Percentiles rank a stretch among this genome's conserved stretches.
phyloP scores from a whole-genome alignment of 768 basidiomycete genomes.

The Tricholoma flavovirens region DNA sequence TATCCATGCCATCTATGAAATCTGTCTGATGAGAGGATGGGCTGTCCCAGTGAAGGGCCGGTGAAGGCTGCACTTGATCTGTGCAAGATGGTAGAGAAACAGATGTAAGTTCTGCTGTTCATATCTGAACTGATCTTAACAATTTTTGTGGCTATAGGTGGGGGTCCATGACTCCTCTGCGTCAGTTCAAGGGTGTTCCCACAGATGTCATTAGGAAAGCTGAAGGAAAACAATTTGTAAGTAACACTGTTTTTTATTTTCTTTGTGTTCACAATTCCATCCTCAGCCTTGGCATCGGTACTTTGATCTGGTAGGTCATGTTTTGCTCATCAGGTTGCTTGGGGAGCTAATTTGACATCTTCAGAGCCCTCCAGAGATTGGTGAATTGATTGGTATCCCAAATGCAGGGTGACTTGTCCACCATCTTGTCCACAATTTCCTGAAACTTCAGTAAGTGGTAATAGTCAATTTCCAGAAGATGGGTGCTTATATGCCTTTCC shows the following conservation, averaged over 20 bases:
- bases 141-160: slow-evolving; percentile 56
- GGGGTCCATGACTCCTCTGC: slow-evolving; percentile 95
- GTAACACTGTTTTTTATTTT: slow-evolving; percentile 20
- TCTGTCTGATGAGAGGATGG: slow-evolving; percentile 98
- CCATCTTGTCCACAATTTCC: slow-evolving; percentile 92
- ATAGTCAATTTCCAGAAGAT: background rate
- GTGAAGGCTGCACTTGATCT: slow-evolving; percentile 87
- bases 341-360: slow-evolving; percentile 4
- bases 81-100: slow-evolving; percentile 93
- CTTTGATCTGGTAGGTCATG: slow-evolving; percentile 66
- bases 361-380: slow-evolving; percentile 81
- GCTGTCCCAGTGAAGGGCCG: slow-evolving; percentile 85
- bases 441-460: slow-evolving; percentile 73
- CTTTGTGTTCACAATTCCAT: background rate
- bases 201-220: slow-evolving; percentile 82
- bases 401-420: slow-evolving; percentile 92
- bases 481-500: background rate
- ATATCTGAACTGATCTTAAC: background rate
- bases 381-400: slow-evolving; percentile 89
- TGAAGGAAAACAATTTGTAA: slow-evolving; percentile 94
- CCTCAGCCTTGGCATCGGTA: slow-evolving; percentile 57
- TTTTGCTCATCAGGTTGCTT: background rate
- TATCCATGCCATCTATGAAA: slow-evolving; percentile 94
- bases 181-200: slow-evolving; percentile 93
- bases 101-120: slow-evolving; percentile 51